Evolutionary conservation across 192 early-diverging fungal genomes (phyloP).

Genomic region (Coemansia sp.): DNA sequence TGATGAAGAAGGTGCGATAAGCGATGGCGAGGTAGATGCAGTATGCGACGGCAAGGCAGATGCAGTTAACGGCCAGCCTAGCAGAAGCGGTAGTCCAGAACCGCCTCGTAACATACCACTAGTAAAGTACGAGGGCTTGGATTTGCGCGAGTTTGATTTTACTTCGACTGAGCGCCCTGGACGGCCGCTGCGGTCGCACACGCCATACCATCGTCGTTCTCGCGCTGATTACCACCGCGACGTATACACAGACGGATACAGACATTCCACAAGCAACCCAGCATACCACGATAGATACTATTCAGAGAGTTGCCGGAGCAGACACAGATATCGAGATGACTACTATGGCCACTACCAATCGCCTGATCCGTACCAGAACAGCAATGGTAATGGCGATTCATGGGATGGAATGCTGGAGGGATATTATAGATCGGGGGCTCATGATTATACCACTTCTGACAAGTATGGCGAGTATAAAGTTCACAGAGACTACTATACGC

Average conservation of each 20-base stretch:
- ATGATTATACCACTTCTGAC: neutral
- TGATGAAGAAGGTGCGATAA: slow-evolving; percentile 28
- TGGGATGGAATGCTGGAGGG: slow-evolving; percentile 28
- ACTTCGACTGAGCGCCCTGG: slow-evolving; percentile 17
- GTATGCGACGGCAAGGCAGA: slow-evolving; percentile 38
- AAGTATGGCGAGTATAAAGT: slow-evolving; percentile 1
- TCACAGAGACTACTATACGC: neutral
- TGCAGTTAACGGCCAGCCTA: neutral
- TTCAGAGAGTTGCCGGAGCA: neutral
- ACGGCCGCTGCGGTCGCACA: slow-evolving; percentile 13
- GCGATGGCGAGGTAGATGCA: slow-evolving; percentile 2
- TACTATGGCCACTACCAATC: slow-evolving; percentile 1
- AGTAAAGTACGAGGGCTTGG: slow-evolving; percentile 38
- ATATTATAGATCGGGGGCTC: slow-evolving; percentile 16
- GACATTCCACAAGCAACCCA: neutral
- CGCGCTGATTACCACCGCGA: neutral
- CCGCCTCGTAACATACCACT: slow-evolving; percentile 28
- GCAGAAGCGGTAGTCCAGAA: neutral
- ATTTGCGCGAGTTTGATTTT: slow-evolving; percentile 41
- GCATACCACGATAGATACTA: neutral
- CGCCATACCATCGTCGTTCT: neutral
- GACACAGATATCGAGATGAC: neutral
- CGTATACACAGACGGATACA: neutral
- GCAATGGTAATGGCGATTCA: neutral
- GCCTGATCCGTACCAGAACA: neutral